phyloP scores from a whole-genome alignment of 768 basidiomycete genomes.

The Antrodiella citrinella region DNA sequence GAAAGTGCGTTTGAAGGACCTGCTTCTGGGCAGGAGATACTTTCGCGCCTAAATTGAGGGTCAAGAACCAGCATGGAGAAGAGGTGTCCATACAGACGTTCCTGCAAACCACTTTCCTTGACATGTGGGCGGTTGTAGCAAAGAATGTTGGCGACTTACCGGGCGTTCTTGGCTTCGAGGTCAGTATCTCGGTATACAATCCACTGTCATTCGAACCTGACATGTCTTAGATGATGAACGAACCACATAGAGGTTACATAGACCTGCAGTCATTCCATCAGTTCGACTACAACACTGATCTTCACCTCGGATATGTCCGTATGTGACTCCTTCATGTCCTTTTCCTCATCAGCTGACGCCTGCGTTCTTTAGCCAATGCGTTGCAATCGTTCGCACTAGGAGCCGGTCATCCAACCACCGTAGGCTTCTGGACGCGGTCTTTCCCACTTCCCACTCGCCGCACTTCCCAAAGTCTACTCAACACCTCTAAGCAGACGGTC shows the following conservation, averaged over 20 bases:
- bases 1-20: conserved; percentile 44
- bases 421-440: conserved; percentile 76
- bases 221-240: conserved; percentile 71
- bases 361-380: conserved; percentile 50
- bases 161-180: conserved; percentile 86
- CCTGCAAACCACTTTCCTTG: conserved; percentile 74
- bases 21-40: conserved; percentile 90
- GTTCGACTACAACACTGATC: conserved; percentile 92
- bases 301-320: conserved; percentile 78
- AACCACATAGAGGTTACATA: conserved; percentile 91
- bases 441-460: conserved; percentile 82
- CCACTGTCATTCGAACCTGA: neutral
- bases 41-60: conserved; percentile 69
- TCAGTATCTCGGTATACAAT: conserved; percentile 23
- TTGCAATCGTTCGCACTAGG: conserved; percentile 91
- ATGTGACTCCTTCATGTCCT: conserved; percentile 25
- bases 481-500: conserved; percentile 47
- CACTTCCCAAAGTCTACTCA: conserved; percentile 51
- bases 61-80: conserved; percentile 38
- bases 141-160: conserved; percentile 64
- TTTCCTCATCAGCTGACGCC: neutral
- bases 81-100: conserved; percentile 68
- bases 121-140: conserved; percentile 65
- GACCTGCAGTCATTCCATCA: conserved; percentile 70
- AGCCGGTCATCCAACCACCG: conserved; percentile 71